phyloP scores from a whole-genome alignment of 2,329 filamentous ascomycete genomes.

The Claviceps sp. region DNA sequence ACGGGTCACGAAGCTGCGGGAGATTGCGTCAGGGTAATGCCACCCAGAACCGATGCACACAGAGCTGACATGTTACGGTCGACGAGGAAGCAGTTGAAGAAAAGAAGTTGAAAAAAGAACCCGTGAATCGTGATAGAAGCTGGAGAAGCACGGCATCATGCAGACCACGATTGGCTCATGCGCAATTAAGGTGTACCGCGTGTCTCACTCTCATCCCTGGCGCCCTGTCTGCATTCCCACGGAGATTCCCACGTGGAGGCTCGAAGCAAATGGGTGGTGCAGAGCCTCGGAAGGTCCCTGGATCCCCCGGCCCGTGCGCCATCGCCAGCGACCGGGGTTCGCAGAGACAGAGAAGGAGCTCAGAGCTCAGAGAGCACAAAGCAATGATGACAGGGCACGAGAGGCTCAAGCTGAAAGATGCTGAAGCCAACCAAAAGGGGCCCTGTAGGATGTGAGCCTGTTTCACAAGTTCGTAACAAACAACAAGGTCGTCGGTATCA shows the following conservation, averaged over 20 bases:
- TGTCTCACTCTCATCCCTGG: background rate
- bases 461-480: no score
- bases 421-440: no score
- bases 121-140: no score
- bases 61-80: background rate
- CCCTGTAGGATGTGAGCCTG: no score
- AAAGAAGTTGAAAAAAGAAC: no score
- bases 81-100: background rate
- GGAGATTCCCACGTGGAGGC: slow-evolving; percentile 6
- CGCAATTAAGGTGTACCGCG: background rate
- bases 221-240: background rate
- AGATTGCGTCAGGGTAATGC: slow-evolving; percentile 1
- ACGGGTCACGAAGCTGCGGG: background rate
- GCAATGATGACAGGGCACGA: no score
- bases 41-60: background rate
- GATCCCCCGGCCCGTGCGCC: background rate
- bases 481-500: no score
- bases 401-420: no score
- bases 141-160: no score
- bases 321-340: background rate
- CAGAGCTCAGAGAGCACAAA: background rate
- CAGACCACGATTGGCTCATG: background rate
- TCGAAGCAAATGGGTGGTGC: background rate
- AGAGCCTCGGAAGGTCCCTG: background rate
- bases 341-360: background rate